Percentiles rank a stretch among this genome's conserved stretches.
Conservation (phyloP, 2,329 filamentous ascomycete species). For the Aspergillus caelatus region DNA sequence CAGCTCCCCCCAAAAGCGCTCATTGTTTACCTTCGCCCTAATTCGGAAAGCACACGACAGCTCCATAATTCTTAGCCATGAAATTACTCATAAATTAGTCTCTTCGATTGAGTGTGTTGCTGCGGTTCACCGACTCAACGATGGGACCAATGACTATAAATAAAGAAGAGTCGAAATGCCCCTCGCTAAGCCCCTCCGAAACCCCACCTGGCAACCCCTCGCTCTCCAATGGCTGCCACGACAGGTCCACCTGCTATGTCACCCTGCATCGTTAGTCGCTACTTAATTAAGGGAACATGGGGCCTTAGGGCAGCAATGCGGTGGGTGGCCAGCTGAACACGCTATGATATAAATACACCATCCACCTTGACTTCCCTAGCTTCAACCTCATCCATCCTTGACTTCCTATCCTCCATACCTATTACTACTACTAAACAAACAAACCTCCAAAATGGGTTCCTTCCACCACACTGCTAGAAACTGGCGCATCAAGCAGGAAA, state of each 20-base stretch:
- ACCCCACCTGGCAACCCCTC: background rate
- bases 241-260: background rate
- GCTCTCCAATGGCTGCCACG: background rate
- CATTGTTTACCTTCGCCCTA: background rate
- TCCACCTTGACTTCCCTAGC: background rate
- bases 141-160: background rate
- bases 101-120: background rate
- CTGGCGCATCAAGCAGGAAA: conserved; percentile 17
- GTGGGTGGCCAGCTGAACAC: background rate
- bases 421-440: background rate
- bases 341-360: background rate
- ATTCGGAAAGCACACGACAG: background rate
- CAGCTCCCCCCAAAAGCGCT: no score
- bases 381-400: background rate
- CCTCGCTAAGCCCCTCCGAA: conserved; percentile 4
- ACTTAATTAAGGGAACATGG: background rate
- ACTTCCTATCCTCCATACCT: no score
- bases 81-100: background rate
- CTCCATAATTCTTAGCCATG: background rate
- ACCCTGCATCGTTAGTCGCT: conserved; percentile 1
- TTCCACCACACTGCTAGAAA: conserved; percentile 19
- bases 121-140: background rate
- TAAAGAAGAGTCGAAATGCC: background rate
- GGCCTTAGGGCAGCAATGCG: conserved; percentile 2
- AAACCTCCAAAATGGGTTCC: conserved; percentile 13